Percentiles rank a stretch among this genome's conserved stretches.
These are phyloP conservation scores for Cryptosporidium canis DNA, from an alignment of 169 alveolate species.

Conservation along the genomic window DNA sequence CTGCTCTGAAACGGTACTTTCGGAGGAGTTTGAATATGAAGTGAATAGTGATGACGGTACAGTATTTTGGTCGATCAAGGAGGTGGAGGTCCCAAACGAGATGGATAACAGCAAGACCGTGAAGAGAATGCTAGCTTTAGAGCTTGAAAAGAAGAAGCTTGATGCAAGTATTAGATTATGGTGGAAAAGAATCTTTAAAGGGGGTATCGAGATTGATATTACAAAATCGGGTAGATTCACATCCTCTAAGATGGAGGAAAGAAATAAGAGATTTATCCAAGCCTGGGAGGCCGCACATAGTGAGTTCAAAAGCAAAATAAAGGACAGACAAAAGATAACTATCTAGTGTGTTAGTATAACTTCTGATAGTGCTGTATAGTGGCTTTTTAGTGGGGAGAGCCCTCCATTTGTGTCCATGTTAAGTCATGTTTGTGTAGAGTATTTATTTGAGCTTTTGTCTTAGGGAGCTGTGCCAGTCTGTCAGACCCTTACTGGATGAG, in stretches of 20 bases:
- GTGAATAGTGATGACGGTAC: constrained; percentile 20
- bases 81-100: not conserved
- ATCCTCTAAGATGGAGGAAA: constrained; percentile 3
- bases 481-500: not conserved
- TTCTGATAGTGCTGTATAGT: not conserved
- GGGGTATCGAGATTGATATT: constrained; percentile 4
- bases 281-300: constrained; percentile 45
- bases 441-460: constrained; percentile 19
- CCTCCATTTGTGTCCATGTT: not conserved
- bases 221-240: not conserved
- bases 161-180: constrained; percentile 13
- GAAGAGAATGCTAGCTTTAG: constrained; percentile 6
- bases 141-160: constrained; percentile 22
- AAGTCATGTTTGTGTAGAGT: not conserved
- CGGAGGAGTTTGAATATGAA: constrained; percentile 9
- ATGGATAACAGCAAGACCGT: not conserved
- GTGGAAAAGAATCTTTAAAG: constrained; percentile 60
- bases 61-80: constrained; percentile 49
- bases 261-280: constrained; percentile 18
- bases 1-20: not conserved
- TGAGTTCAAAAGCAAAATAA: constrained; percentile 11
- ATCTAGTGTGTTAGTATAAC: not conserved
- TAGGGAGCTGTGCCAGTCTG: constrained; percentile 6
- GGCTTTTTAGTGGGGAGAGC: too few species aligned
- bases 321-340: not conserved